Percentiles rank a stretch among this genome's conserved stretches.
Evolutionary conservation across 129 eudicot species (phyloP).

Genomic region (Flaveria ramosissima): DNA sequence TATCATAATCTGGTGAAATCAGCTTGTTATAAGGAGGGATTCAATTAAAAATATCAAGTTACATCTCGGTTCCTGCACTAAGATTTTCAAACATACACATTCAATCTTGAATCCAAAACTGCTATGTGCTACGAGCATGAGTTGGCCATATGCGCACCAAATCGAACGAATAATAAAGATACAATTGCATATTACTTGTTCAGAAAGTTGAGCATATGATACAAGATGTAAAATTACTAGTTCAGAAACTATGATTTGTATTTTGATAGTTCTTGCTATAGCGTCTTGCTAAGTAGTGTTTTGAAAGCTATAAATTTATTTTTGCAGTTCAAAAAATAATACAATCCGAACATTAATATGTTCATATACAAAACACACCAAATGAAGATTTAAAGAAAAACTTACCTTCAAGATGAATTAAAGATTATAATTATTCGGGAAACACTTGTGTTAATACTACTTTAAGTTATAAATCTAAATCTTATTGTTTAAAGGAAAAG

Average conservation of each 20-base stretch:
- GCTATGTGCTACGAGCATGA: neutral
- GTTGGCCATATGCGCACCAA: neutral
- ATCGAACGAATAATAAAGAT: neutral
- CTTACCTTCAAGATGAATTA: neutral
- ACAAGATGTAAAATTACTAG: neutral
- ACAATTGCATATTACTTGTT: neutral
- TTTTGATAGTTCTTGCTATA: no score
- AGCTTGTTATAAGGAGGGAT: constrained; percentile 25
- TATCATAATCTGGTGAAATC: constrained; percentile 23
- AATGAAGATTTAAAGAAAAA: neutral
- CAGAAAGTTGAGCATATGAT: neutral
- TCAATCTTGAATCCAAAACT: neutral
- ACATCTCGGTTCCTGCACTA: constrained; percentile 19
- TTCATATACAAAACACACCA: neutral
- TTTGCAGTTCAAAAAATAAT: no score
- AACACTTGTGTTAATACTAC: neutral
- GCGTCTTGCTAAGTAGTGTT: no score
- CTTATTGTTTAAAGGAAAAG: neutral
- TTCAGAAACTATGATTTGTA: no score
- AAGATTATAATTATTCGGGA: neutral
- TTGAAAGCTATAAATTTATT: no score
- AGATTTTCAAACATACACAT: neutral
- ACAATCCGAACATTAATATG: neutral
- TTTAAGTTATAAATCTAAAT: neutral
- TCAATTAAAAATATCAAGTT: constrained; percentile 13